Percentiles rank a stretch among this genome's conserved stretches.
Evolutionary conservation across 208 protist genomes (phyloP).

Genomic region (Leishmania guyanensis): DNA sequence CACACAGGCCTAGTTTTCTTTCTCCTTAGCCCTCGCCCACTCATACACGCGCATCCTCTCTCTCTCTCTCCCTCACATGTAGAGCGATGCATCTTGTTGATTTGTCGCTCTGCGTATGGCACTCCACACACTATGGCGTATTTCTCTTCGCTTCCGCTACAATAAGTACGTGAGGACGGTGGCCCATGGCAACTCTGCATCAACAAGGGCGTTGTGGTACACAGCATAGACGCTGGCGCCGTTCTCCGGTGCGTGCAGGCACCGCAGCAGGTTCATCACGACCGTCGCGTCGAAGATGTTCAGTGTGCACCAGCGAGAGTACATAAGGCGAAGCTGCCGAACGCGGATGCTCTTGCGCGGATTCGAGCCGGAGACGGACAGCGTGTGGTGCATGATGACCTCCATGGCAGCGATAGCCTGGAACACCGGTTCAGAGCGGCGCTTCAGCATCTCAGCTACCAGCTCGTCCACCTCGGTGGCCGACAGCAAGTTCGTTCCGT

Average conservation of each 20-base stretch:
- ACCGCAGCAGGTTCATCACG: constrained; percentile 46
- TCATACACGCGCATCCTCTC: background rate
- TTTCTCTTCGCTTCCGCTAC: constrained; percentile 4
- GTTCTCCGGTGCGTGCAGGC: constrained; percentile 30
- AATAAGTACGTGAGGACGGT: constrained; percentile 38
- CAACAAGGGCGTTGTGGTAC: constrained; percentile 50
- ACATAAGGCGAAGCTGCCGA: constrained; percentile 45
- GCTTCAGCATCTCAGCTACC: constrained; percentile 44
- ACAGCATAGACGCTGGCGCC: constrained; percentile 39
- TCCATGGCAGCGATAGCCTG: constrained; percentile 71
- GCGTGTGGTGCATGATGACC: constrained; percentile 68
- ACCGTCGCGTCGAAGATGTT: constrained; percentile 41
- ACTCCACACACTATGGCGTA: background rate
- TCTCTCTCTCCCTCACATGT: background rate
- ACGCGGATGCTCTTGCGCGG: constrained; percentile 43
- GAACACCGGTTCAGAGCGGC: constrained; percentile 37
- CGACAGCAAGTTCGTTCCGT: constrained; percentile 40
- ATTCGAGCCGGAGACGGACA: constrained; percentile 19
- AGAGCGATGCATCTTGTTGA: background rate
- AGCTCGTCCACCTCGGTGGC: constrained; percentile 46
- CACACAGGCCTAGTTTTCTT: background rate
- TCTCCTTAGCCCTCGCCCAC: background rate
- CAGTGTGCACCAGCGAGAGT: constrained; percentile 58
- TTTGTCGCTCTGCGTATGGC: background rate
- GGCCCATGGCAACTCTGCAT: constrained; percentile 42